Evolutionary conservation across 208 protist genomes (phyloP).

Genomic region (Trypanosoma mega): DNA sequence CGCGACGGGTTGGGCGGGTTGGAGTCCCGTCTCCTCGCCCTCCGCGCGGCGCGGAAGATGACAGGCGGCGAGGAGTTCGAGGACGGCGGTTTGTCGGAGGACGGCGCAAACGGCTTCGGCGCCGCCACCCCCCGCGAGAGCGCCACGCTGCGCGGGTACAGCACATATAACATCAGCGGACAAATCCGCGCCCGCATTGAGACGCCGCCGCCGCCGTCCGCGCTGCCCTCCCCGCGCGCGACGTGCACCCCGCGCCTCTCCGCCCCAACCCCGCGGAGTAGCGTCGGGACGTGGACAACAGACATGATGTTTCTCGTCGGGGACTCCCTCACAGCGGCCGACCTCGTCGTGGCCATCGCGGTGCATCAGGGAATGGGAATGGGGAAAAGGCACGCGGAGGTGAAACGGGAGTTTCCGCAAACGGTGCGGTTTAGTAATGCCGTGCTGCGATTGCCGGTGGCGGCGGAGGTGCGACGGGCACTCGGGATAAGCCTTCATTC

Average conservation of each 20-base stretch:
- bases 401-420: conserved; percentile 29
- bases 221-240: not conserved
- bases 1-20: conserved; percentile 14
- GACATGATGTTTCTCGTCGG: conserved; percentile 66
- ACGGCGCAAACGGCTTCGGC: not conserved
- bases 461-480: conserved; percentile 54
- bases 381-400: conserved; percentile 24
- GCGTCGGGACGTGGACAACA: conserved; percentile 21
- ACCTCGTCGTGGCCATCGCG: conserved; percentile 50
- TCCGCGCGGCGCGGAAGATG: not conserved
- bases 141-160: conserved; percentile 15
- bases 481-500: conserved; percentile 29
- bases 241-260: conserved; percentile 9
- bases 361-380: conserved; percentile 32
- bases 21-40: not conserved
- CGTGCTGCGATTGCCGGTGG: conserved; percentile 57
- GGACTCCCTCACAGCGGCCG: conserved; percentile 69
- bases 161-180: conserved; percentile 29
- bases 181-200: not conserved
- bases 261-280: conserved; percentile 24
- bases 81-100: conserved; percentile 8
- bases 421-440: conserved; percentile 42
- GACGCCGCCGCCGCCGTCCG: not conserved
- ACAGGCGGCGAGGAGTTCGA: not conserved
- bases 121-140: conserved; percentile 17